Percentiles rank a stretch among this genome's conserved stretches.
phyloP scores from a whole-genome alignment of 2,329 filamentous ascomycete species.

The Aspergillus neotritici region DNA sequence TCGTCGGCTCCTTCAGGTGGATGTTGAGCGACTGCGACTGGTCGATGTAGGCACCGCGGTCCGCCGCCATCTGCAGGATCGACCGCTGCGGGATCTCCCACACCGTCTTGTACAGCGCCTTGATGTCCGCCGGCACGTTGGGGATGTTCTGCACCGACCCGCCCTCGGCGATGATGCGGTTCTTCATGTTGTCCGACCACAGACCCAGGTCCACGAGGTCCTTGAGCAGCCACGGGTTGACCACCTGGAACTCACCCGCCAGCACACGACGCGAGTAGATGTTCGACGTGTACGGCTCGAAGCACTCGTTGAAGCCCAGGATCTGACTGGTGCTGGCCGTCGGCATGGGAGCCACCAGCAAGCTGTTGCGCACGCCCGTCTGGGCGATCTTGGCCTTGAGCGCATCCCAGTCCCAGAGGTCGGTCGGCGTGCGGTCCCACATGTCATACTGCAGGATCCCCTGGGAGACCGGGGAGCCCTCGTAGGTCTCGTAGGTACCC shows the following conservation, averaged over 20 bases:
- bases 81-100: conserved; percentile 98
- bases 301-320: conserved; percentile 98
- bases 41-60: conserved; percentile 97
- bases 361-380: conserved; percentile 89
- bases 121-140: conserved; percentile 93
- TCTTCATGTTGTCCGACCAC: conserved; percentile 99
- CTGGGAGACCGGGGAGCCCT: conserved; percentile 89
- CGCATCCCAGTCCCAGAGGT: conserved; percentile 92
- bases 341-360: conserved; percentile 94
- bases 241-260: conserved; percentile 97
- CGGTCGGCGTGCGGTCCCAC: conserved; percentile 90
- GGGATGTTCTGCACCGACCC: conserved; percentile 95
- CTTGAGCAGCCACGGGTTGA: conserved; percentile 98
- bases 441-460: conserved; percentile 97
- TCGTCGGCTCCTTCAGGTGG: conserved; percentile 97
- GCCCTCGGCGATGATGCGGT: conserved; percentile 95
- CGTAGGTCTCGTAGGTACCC: conserved; percentile 82
- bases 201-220: conserved; percentile 96
- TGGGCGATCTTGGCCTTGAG: conserved; percentile 89
- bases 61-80: conserved; percentile 95
- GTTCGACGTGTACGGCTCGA: conserved; percentile 99
- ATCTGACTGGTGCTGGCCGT: conserved; percentile 97
- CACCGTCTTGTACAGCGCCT: conserved; percentile 97
- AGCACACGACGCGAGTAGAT: conserved; percentile 98
- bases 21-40: conserved; percentile 99